Evolutionary conservation across 345 rosid genomes (phyloP).

Genomic region (Ricinus communis): DNA sequence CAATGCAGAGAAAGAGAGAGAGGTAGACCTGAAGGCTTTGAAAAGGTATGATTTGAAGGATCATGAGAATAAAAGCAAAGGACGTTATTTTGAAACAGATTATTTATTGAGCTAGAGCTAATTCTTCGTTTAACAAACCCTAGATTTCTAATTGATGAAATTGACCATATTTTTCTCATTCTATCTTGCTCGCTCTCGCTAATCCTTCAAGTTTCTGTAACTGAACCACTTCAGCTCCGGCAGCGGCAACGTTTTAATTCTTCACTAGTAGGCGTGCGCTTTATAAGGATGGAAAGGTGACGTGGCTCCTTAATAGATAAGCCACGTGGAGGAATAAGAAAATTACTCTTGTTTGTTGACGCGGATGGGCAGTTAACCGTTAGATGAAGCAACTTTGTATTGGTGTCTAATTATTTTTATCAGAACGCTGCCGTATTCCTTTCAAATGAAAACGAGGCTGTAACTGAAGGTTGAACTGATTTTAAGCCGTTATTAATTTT

Average conservation of each 20-base stretch:
- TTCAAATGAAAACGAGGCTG: no score
- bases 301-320: background rate
- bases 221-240: background rate
- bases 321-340: slow-evolving; percentile 1
- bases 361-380: background rate
- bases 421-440: background rate
- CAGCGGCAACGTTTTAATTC: no score
- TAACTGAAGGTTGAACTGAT: no score
- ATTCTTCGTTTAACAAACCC: slow-evolving; percentile 10
- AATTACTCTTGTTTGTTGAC: background rate
- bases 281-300: background rate
- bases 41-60: no score
- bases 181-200: background rate
- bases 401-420: no score
- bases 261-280: background rate
- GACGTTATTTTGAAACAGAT: no score
- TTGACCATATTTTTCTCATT: slow-evolving; percentile 40
- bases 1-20: no score
- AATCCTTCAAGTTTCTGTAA: background rate
- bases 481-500: no score
- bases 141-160: slow-evolving; percentile 29
- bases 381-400: no score
- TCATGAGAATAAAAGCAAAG: slow-evolving; percentile 39
- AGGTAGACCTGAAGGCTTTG: no score
- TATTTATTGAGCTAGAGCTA: no score